Conservation (phyloP, 208 protist genomes). For the Histomonas meleagridis region DNA sequence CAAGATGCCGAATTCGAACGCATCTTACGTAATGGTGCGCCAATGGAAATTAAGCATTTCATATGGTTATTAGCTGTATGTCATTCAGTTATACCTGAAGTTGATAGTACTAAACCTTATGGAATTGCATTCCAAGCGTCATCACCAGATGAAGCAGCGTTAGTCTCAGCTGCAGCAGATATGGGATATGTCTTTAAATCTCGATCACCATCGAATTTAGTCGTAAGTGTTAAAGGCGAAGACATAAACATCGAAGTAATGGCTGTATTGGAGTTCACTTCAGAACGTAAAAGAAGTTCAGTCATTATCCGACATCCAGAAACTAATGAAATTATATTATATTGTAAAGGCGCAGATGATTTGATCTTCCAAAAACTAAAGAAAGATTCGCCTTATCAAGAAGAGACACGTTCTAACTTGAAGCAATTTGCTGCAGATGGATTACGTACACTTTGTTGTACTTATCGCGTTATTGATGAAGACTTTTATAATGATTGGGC, state of each 20-base stretch:
- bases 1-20: not conserved
- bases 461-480: not conserved
- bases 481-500: not conserved
- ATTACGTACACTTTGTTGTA: slow-evolving; percentile 18
- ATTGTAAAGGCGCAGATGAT: slow-evolving; percentile 38
- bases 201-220: not conserved
- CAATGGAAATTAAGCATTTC: slow-evolving; percentile 1
- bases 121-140: slow-evolving; percentile 41
- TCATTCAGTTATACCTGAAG: slow-evolving; percentile 37
- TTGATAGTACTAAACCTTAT: not conserved
- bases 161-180: slow-evolving; percentile 36
- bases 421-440: slow-evolving; percentile 34
- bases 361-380: not conserved
- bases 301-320: slow-evolving; percentile 70
- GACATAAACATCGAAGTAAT: not conserved
- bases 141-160: slow-evolving; percentile 44
- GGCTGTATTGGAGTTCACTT: slow-evolving; percentile 85
- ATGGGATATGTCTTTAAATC: not conserved
- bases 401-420: not conserved
- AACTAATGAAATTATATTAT: slow-evolving; percentile 19
- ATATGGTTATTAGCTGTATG: slow-evolving; percentile 21
- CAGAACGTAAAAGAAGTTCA: slow-evolving; percentile 89
- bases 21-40: not conserved
- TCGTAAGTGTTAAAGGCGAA: not conserved
- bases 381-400: not conserved